phyloP scores from a whole-genome alignment of 106 monocot genomes.

The Amphibolis antarctica region DNA sequence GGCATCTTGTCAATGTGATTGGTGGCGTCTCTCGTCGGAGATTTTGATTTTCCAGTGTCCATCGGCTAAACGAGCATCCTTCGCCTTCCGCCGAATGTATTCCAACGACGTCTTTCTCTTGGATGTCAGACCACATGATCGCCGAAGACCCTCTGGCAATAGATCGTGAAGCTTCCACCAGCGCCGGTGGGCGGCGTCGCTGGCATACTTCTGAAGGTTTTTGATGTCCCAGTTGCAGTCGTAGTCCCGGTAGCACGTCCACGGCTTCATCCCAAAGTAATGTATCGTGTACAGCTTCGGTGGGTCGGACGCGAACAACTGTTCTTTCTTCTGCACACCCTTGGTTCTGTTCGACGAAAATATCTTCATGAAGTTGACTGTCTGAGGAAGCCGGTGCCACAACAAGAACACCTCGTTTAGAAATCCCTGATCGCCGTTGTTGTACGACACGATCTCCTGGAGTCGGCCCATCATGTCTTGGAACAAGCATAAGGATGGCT shows the following conservation, averaged over 20 bases:
- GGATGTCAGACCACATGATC: constrained; percentile 31
- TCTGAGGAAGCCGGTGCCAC: constrained; percentile 78
- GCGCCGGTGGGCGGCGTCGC: constrained; percentile 48
- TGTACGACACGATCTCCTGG: constrained; percentile 53
- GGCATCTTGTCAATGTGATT: too few species aligned
- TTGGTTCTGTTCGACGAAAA: constrained; percentile 44
- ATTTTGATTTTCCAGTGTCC: constrained; percentile 56
- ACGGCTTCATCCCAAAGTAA: constrained; percentile 77
- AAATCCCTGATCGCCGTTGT: constrained; percentile 81
- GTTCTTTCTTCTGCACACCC: constrained; percentile 28
- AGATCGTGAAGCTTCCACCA: constrained; percentile 75
- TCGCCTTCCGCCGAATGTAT: constrained; percentile 26
- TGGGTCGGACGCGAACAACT: constrained; percentile 49
- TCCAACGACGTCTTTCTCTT: constrained; percentile 33
- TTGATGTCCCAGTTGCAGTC: constrained; percentile 76
- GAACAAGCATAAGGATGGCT: constrained; percentile 67
- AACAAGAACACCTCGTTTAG: constrained; percentile 77
- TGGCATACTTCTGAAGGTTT: constrained; percentile 43
- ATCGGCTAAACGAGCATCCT: constrained; percentile 22
- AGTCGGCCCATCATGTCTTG: constrained; percentile 25
- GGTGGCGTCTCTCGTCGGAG: constrained; percentile 3
- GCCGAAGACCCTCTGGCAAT: constrained; percentile 29
- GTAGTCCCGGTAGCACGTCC: constrained; percentile 69
- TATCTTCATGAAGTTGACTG: constrained; percentile 73
- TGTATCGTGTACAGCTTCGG: constrained; percentile 55